These are phyloP conservation scores for Laetiporus sulphureus DNA, from an alignment of 1,284 basidiomycete genomes.

Conservation along the genomic window DNA sequence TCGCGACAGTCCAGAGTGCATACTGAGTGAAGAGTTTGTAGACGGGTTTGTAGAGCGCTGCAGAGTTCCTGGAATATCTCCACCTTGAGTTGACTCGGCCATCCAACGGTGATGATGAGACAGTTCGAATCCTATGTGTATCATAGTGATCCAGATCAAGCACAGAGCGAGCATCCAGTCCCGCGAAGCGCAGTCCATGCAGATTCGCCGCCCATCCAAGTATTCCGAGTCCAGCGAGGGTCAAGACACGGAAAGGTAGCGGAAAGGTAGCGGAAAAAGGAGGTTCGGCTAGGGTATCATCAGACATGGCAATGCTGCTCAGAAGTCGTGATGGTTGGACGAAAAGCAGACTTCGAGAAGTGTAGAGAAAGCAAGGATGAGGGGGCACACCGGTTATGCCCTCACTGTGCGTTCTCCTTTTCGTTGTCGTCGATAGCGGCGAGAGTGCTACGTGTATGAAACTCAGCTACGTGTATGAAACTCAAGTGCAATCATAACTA, in stretches of 20 bases:
- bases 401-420: no score
- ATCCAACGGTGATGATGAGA: slow-evolving; percentile 27
- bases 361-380: no score
- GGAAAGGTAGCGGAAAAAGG: slow-evolving; percentile 30
- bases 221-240: slow-evolving; percentile 34
- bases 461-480: no score
- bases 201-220: slow-evolving; percentile 66
- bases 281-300: slow-evolving; percentile 11
- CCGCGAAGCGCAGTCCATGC: slow-evolving; percentile 70
- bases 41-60: slow-evolving; percentile 48
- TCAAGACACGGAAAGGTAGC: slow-evolving; percentile 31
- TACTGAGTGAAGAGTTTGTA: slow-evolving; percentile 67
- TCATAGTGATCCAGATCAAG: slow-evolving; percentile 50
- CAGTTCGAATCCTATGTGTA: slow-evolving; percentile 19
- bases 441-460: no score
- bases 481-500: no score
- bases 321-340: no score
- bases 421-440: no score
- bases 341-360: no score
- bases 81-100: slow-evolving; percentile 19
- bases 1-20: slow-evolving; percentile 45
- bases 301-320: slow-evolving; percentile 5
- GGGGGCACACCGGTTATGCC: no score
- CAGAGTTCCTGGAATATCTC: slow-evolving; percentile 29
- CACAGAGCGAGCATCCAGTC: slow-evolving; percentile 66